phyloP scores from a whole-genome alignment of 257 asterid genomes.

The Orobanche coerulescens region DNA sequence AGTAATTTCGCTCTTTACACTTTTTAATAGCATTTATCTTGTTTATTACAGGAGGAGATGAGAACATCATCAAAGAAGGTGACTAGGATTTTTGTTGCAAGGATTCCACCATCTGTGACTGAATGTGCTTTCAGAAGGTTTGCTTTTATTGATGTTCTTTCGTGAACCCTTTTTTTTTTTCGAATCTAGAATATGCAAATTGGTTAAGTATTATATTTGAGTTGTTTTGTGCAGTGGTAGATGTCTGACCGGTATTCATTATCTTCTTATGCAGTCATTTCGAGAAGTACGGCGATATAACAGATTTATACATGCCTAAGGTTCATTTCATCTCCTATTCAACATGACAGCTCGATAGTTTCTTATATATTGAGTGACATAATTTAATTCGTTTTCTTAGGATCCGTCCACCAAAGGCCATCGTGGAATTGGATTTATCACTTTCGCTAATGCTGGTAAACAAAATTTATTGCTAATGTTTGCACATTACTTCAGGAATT shows the following conservation, averaged over 20 bases:
- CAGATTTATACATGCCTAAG: constrained; percentile 98
- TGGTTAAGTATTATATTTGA: not conserved
- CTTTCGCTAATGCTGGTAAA: constrained; percentile 78
- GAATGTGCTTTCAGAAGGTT: constrained; percentile 91
- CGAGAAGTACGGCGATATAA: constrained; percentile 81
- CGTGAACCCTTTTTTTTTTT: not conserved
- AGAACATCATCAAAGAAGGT: constrained; percentile 87
- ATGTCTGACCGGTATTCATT: constrained; percentile 17
- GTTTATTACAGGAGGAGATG: constrained; percentile 78
- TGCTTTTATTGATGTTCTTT: not conserved
- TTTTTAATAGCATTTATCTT: not conserved
- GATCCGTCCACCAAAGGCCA: constrained; percentile 89
- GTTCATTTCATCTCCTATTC: constrained; percentile 30
- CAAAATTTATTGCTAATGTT: constrained; percentile 10
- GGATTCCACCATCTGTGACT: constrained; percentile 79
- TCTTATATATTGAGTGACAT: not conserved
- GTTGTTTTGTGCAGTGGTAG: not conserved
- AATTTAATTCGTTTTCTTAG: constrained; percentile 30
- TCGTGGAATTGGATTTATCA: constrained; percentile 97
- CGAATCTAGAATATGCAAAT: not conserved
- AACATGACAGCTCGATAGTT: not conserved
- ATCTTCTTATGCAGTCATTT: constrained; percentile 61
- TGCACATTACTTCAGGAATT: not conserved
- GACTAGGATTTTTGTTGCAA: constrained; percentile 90
- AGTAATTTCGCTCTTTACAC: not conserved